Percentiles rank a stretch among this genome's conserved stretches.
phyloP scores from a whole-genome alignment of 2,329 filamentous ascomycete genomes.

The Aspergillus eucalypticola region DNA sequence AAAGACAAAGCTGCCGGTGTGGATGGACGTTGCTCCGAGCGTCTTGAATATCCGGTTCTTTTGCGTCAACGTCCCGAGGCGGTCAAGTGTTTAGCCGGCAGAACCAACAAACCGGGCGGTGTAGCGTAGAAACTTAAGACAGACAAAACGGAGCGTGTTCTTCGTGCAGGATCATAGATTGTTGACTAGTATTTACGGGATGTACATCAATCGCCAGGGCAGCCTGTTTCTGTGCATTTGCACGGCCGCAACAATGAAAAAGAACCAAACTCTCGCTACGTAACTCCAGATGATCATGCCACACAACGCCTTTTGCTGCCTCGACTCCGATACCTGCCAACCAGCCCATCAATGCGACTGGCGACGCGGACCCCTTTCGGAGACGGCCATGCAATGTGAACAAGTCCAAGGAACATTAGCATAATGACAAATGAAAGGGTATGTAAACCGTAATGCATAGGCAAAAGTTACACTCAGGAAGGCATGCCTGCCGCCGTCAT shows the following conservation, averaged over 20 bases:
- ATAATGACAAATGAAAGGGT: constrained; percentile 3
- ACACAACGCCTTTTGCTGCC: constrained; percentile 23
- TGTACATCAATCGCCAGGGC: background rate
- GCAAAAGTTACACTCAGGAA: background rate
- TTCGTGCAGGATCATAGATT: background rate
- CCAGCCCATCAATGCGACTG: background rate
- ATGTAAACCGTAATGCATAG: constrained; percentile 6
- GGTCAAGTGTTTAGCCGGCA: constrained; percentile 1
- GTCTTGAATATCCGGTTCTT: constrained; percentile 1
- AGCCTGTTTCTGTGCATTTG: background rate
- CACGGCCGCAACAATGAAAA: background rate
- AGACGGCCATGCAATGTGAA: constrained; percentile 4
- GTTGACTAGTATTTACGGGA: constrained; percentile 5
- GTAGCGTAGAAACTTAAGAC: background rate
- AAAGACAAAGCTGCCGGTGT: background rate
- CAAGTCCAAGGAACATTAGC: background rate
- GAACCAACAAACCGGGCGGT: background rate
- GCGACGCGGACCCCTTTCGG: background rate
- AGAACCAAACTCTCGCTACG: constrained; percentile 16
- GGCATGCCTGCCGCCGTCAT: background rate
- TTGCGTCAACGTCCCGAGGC: constrained; percentile 3
- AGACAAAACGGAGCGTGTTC: background rate
- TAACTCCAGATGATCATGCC: constrained; percentile 23
- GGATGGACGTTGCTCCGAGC: background rate
- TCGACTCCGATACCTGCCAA: constrained; percentile 11